Evolutionary conservation across 345 rosid genomes (phyloP), one percentile per base, ranked within the genome.

Genomic region (Sonneratia alba): DNA sequence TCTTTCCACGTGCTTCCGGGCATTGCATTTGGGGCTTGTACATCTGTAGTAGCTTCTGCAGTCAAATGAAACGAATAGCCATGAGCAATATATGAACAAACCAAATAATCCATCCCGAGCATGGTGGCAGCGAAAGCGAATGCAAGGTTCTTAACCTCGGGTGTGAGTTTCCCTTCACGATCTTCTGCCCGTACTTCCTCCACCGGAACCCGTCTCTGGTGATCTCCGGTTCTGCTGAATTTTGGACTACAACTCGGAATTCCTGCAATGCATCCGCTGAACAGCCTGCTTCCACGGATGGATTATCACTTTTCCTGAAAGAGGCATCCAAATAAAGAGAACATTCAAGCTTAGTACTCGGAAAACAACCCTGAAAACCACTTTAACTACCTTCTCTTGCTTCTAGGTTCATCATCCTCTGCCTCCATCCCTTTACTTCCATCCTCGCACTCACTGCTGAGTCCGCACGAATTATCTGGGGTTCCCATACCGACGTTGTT

Each of bases 141-240:
- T 61, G 22, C 14, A n/a, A 11, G 62, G 64, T 53, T 67, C 61
- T 75, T 47, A 18, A 90, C 96, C 96, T 91, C 32, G 99, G 99
- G 85, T 87, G 86, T n/a, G 91, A 85, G 73, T 91, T 96, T 76
- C 98, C 98, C 82, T 89, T 94, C 66, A 96, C 99, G 69, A 86
- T 91, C 77, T 96, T 96, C 79, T 92, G 98, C 72, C 99, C 99
- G 16, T 96, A 96, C 72, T 96, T 96, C 78, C 99, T 88, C 99
- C 99, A 96, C 66, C 92, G 91, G 79, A 96, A 96, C 43, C 99
- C 98, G 71, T 96, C 99, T 15, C 91, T 91, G 37, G 84, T 72
- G 51, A 85, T 83, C 72, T 92, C 97, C n/a, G 90, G 71, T 73
- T 91, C 98, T 5, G 81, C 79, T 15, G 92, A 84, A n/a, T 81